Evolutionary conservation across 176 grass and related monocot species (phyloP).

Genomic region (Poa pratensis): DNA sequence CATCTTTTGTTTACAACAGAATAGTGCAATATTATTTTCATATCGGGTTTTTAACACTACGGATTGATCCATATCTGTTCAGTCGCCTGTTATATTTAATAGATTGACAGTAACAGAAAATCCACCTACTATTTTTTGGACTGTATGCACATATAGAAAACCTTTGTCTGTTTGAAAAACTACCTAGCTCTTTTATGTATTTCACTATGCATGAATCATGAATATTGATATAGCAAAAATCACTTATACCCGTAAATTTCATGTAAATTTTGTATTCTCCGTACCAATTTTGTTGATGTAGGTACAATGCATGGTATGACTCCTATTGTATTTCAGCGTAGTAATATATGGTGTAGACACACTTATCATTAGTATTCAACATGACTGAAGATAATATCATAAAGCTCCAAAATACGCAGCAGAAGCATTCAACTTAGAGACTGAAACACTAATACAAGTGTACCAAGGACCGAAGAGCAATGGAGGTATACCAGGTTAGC

Average conservation of each 20-base stretch:
- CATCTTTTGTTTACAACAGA: no score
- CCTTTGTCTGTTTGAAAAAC: not conserved
- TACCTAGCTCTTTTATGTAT: not conserved
- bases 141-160: not conserved
- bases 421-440: slow-evolving; percentile 2
- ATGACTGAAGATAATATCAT: slow-evolving; percentile 7
- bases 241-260: not conserved
- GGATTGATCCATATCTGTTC: not conserved
- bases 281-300: not conserved
- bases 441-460: not conserved
- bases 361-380: not conserved
- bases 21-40: no score
- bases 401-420: not conserved
- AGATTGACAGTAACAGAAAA: not conserved
- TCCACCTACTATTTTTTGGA: not conserved
- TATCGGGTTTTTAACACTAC: not conserved
- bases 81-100: not conserved
- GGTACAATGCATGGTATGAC: not conserved
- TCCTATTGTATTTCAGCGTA: not conserved
- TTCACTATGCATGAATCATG: not conserved
- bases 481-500: slow-evolving; percentile 84
- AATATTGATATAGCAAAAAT: not conserved
- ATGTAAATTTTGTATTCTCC: not conserved
- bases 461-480: slow-evolving; percentile 11
- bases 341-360: not conserved